phyloP scores from a whole-genome alignment of 768 basidiomycete species.

The Phaeotremella fagi region DNA sequence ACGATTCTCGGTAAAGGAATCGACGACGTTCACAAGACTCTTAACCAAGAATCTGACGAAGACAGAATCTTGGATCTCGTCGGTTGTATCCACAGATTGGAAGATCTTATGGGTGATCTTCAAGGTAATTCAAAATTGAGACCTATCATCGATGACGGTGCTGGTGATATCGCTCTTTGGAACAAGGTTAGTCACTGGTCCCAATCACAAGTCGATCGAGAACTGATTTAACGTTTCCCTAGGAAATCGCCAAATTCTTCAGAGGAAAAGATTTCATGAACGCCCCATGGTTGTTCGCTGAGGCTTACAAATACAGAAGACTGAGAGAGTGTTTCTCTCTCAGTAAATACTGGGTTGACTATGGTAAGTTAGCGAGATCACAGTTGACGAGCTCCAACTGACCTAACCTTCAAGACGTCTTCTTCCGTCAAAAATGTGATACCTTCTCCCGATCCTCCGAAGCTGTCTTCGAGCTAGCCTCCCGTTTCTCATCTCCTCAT shows the following conservation, averaged over 20 bases:
- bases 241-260: constrained; percentile 87
- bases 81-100: constrained; percentile 82
- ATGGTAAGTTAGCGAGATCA: constrained; percentile 55
- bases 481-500: constrained; percentile 83
- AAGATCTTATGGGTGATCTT: constrained; percentile 78
- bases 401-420: constrained; percentile 62
- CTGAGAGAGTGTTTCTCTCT: constrained; percentile 89
- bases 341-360: constrained; percentile 81
- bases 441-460: constrained; percentile 88
- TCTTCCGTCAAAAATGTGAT: constrained; percentile 93
- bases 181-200: constrained; percentile 58
- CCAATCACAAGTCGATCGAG: neutral
- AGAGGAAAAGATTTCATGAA: constrained; percentile 74
- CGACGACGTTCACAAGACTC: constrained; percentile 79
- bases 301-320: constrained; percentile 58
- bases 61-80: constrained; percentile 79
- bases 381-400: too few relatives aligned
- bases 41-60: constrained; percentile 74
- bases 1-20: constrained; percentile 95
- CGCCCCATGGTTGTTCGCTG: constrained; percentile 93
- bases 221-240: neutral
- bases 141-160: constrained; percentile 83
- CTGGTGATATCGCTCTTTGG: constrained; percentile 90
- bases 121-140: constrained; percentile 74
- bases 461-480: constrained; percentile 89